Conservation (phyloP, 2,329 filamentous ascomycete species). For the Scedosporium aurantiacum region DNA sequence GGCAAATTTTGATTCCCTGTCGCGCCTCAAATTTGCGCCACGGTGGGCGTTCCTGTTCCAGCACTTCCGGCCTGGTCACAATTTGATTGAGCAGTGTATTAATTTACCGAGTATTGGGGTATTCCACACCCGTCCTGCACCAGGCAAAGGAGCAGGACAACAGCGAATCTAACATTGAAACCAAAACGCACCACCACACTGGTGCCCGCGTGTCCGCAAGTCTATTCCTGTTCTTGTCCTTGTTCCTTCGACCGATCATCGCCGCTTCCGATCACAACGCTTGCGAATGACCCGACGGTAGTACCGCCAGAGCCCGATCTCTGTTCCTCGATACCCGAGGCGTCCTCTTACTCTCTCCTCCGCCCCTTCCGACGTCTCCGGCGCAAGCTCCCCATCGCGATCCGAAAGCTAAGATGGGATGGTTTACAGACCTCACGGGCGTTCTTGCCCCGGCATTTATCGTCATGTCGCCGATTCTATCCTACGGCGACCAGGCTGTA, state of each 20-base stretch:
- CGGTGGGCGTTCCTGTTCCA: neutral
- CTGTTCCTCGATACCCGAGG: neutral
- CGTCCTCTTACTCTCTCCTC: neutral
- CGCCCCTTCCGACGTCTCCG: neutral
- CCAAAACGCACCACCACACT: neutral
- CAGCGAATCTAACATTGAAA: neutral
- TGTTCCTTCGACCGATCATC: neutral
- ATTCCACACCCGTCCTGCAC: no score
- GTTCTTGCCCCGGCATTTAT: conserved; percentile 53
- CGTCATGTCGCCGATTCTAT: conserved; percentile 50
- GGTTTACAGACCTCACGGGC: conserved; percentile 39
- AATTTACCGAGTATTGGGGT: neutral
- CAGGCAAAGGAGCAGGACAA: no score
- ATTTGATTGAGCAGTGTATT: neutral
- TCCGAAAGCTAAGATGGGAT: conserved; percentile 17
- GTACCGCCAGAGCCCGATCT: neutral
- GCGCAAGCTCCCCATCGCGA: neutral
- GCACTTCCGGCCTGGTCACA: neutral
- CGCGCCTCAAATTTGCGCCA: neutral
- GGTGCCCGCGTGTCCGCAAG: neutral
- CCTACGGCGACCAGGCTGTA: conserved; percentile 54
- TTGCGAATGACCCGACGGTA: neutral
- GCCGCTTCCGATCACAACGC: neutral
- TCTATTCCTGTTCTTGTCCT: neutral
- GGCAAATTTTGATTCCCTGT: neutral